Evolutionary conservation across 371 early-diverging fungal genomes (phyloP), one percentile per base, ranked within the genome.

Genomic region (Lichtheimia ramosa): DNA sequence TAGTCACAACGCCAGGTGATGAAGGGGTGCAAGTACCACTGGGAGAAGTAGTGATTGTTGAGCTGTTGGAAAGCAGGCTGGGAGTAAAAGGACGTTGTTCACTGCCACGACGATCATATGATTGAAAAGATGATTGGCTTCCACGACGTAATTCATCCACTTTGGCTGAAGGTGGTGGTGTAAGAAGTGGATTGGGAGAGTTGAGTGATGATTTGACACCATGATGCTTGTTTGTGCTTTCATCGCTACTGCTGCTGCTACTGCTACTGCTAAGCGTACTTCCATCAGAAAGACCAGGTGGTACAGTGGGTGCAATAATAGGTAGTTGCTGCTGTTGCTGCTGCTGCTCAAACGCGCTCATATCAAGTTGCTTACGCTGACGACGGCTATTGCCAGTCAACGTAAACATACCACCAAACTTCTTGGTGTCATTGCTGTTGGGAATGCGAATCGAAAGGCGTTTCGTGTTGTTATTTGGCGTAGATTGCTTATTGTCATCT

Each of bases 251-350:
- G 43, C 56, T 56, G 27, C 63, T 66, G 24, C 63, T 63, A 54
- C 69, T 73, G 24, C 73, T 74, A 48, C 68, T 67, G 41, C 75
- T 78, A 48, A 78, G 58, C 20, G 75, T 73, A 55, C 79, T 78
- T 21, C 66, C 75, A 54, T 73, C 75, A 1, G 75, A 78, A 27
- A 78, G 63, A 2, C 59, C 56, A 43, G 64, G 67, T n/a, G 77
- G 74, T 41, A 67, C 58, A 1, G 70, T 51, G 3, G 66, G 53
- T 21, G 56, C 23, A 34, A 34, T 34, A 0, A 69, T 43, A 48
- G 66, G 56, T 2, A 53, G 39, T 14, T 46, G 48, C 24, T 50
- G 49, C 20, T 64, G 43, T 39, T 51, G 48, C 12, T 54, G 5
- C 28, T 51, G 58, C 24, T 39, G 62, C 24, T 66, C 63, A 61